Base-by-base conservation (phyloP, 371 early-diverging fungal genomes). In the Mortierella polycephala region DNA sequence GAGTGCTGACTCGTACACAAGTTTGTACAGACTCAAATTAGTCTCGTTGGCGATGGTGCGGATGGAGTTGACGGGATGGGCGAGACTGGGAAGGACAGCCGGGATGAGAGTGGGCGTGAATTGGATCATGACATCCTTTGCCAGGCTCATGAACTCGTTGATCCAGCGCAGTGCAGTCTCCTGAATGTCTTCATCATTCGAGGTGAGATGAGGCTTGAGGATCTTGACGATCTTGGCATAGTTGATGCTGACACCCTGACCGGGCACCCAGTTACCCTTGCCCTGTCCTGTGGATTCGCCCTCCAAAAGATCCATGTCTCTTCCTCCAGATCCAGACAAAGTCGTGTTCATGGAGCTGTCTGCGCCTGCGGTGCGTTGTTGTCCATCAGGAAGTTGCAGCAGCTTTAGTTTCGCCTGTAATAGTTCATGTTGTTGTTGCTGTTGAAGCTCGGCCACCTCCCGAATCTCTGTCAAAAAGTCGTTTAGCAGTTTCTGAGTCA, bases 101-200 rank as follows among this genome's bases (percentile, higher is more conserved):
- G 85, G 86, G 39, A 97, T 87, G 7, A 97, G 85, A 42, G 85
- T 75, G 1, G 96, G 93, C 20, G 92, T 89, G 65, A 87, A 91
- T 11, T 90, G 87, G 37, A 96, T 87, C 67, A 96, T 90, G 9
- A 91, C 86, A 18, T 91, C 88, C 51, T 91, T 89, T 16, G 94
- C 93, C 40, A 96, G 84, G 37, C 85, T 83, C 45, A 95, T 89
- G 68, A 98, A 95, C 71, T 93, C 93, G 68, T 90, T 88, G 56
- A 95, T 87, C 98, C 98, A 98, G 50, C 87, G 83, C 23, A 98
- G 82, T 0, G 96, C 95, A 0, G 91, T 94, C 47, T 81, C 89
- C 79, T 96, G 96, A 12, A 95, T 95, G 63, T 94, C 95, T 80
- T 94, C 93, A 62, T 96, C 96, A 63, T 70, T 60, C 7, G 93